Percentiles rank a stretch among this genome's conserved stretches.
Conservation (phyloP, 2,329 filamentous ascomycete genomes). For the Colletotrichum godetiae region DNA sequence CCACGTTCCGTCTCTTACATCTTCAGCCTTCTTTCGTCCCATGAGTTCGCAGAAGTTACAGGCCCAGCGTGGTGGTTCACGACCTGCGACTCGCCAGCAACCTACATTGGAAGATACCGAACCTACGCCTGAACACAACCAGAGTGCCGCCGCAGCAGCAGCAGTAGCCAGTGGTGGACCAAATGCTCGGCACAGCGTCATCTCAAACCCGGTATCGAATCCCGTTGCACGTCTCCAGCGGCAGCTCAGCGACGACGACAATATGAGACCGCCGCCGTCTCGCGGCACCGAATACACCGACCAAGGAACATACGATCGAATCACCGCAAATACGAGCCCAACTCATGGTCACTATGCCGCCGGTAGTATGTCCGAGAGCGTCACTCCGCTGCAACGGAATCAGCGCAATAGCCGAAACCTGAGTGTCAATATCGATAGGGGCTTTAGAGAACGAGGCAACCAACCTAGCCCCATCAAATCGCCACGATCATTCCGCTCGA, state of each 20-base stretch:
- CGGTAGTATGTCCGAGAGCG: conserved; percentile 80
- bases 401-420: conserved; percentile 55
- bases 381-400: conserved; percentile 75
- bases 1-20: conserved; percentile 89
- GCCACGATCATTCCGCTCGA: conserved; percentile 80
- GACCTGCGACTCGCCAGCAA: conserved; percentile 51
- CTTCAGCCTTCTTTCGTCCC: conserved; percentile 92
- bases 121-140: conserved; percentile 49
- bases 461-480: conserved; percentile 74
- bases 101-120: conserved; percentile 39
- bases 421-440: conserved; percentile 70
- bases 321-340: conserved; percentile 80
- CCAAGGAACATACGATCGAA: conserved; percentile 75
- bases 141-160: conserved; percentile 44
- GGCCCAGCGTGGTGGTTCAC: conserved; percentile 79
- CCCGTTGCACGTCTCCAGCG: conserved; percentile 48
- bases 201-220: conserved; percentile 56
- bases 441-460: conserved; percentile 64
- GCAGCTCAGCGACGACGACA: conserved; percentile 55
- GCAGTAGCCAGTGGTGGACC: conserved; percentile 52
- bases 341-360: conserved; percentile 67
- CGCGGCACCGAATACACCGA: conserved; percentile 86
- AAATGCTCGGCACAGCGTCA: conserved; percentile 66
- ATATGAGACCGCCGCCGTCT: conserved; percentile 73
- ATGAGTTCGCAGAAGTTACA: conserved; percentile 97